Evolutionary conservation across 768 basidiomycete species (phyloP).

Genomic region (Boletus coccyginus): DNA sequence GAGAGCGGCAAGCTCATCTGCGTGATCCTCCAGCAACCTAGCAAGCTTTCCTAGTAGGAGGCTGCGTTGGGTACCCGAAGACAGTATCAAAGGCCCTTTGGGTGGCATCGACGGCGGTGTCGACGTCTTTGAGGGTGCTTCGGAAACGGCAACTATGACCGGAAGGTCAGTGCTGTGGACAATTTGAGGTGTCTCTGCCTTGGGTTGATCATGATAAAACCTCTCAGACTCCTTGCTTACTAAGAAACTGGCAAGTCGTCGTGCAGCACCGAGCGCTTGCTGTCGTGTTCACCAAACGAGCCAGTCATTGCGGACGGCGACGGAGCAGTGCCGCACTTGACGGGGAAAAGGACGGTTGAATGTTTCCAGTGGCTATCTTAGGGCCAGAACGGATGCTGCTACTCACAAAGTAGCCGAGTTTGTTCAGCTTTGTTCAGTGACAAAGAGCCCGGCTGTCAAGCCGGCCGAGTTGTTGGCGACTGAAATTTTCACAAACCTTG

Average conservation of each 20-base stretch:
- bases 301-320: slow-evolving; percentile 41
- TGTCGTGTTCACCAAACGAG: slow-evolving; percentile 39
- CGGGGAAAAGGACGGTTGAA: slow-evolving; percentile 11
- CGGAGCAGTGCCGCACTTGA: slow-evolving; percentile 7
- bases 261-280: slow-evolving; percentile 10
- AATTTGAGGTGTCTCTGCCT: too few species aligned
- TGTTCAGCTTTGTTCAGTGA: too few species aligned
- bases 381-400: too few species aligned
- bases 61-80: slow-evolving; percentile 54
- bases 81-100: slow-evolving; percentile 55
- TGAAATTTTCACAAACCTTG: too few species aligned
- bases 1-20: slow-evolving; percentile 66
- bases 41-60: slow-evolving; percentile 62
- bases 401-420: too few species aligned
- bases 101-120: slow-evolving; percentile 69
- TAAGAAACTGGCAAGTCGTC: slow-evolving; percentile 34
- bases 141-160: slow-evolving; percentile 41
- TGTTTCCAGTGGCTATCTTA: slow-evolving; percentile 17
- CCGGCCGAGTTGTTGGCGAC: too few species aligned
- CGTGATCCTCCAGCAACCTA: slow-evolving; percentile 57
- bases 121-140: slow-evolving; percentile 71
- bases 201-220: too few species aligned
- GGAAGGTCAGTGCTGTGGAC: too few species aligned
- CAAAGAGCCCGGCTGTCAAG: too few species aligned
- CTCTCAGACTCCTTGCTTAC: too few species aligned